Evolutionary conservation across 1,284 basidiomycete species (phyloP).

Genomic region (Athelia psychrophila): DNA sequence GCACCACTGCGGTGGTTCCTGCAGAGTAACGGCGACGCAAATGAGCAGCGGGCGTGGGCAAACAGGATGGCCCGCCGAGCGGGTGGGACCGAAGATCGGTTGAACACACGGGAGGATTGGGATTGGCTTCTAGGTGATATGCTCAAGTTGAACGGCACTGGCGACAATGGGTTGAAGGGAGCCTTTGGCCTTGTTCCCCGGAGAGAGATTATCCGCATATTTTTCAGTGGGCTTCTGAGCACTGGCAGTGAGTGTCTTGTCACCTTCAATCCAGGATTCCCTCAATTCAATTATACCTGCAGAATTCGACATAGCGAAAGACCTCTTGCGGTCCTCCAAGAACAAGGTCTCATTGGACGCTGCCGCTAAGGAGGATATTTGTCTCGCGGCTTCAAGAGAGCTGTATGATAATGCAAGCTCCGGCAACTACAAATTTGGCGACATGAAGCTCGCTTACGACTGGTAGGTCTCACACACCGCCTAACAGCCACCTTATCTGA

Average conservation of each 20-base stretch:
- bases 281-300: slow-evolving; percentile 10
- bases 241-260: slow-evolving; percentile 74
- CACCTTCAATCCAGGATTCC: slow-evolving; percentile 3
- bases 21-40: slow-evolving; percentile 63
- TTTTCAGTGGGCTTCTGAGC: slow-evolving; percentile 80
- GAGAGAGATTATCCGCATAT: slow-evolving; percentile 76
- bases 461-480: slow-evolving; percentile 55
- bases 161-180: slow-evolving; percentile 59
- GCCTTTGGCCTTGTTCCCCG: slow-evolving; percentile 77
- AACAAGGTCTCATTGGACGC: slow-evolving; percentile 50
- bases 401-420: slow-evolving; percentile 92
- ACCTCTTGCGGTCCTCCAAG: slow-evolving; percentile 55
- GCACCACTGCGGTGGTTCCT: slow-evolving; percentile 84
- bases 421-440: slow-evolving; percentile 87
- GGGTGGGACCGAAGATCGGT: slow-evolving; percentile 50
- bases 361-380: slow-evolving; percentile 69
- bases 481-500: slow-evolving; percentile 10
- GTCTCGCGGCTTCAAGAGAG: slow-evolving; percentile 78
- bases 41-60: slow-evolving; percentile 82
- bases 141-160: slow-evolving; percentile 72
- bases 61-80: slow-evolving; percentile 81
- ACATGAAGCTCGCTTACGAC: slow-evolving; percentile 94
- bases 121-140: slow-evolving; percentile 85
- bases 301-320: slow-evolving; percentile 82
- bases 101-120: slow-evolving; percentile 75